Evolutionary conservation across 345 rosid species (phyloP).

Genomic region (Angophora floribunda): DNA sequence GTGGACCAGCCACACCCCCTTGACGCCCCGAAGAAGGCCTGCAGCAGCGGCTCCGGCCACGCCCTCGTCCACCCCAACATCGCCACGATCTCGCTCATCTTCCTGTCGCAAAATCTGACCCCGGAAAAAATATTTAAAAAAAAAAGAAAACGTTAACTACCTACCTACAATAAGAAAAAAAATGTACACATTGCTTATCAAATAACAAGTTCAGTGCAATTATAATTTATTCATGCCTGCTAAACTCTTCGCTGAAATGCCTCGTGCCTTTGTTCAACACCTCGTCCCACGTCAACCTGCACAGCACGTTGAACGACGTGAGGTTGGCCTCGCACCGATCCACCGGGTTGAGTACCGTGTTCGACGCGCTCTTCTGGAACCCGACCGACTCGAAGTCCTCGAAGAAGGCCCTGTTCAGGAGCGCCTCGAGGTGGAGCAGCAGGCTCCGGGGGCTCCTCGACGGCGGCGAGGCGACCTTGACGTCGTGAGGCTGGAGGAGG

Average conservation of each 20-base stretch:
- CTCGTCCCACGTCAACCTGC: constrained; percentile 77
- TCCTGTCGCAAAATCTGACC: constrained; percentile 59
- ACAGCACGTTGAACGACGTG: constrained; percentile 42
- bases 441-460: constrained; percentile 53
- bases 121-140: not conserved
- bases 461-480: constrained; percentile 29
- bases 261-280: constrained; percentile 75
- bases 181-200: not conserved
- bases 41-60: constrained; percentile 79
- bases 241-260: constrained; percentile 85
- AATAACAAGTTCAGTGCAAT: not conserved
- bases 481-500: constrained; percentile 68
- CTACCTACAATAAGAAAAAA: not conserved
- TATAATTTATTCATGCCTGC: constrained; percentile 6
- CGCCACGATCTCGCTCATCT: constrained; percentile 82
- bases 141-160: not conserved
- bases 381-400: constrained; percentile 82
- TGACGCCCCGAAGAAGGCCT: constrained; percentile 80
- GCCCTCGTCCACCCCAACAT: constrained; percentile 79
- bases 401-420: constrained; percentile 63
- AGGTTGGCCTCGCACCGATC: constrained; percentile 65
- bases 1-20: constrained; percentile 83
- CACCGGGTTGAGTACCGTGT: constrained; percentile 60
- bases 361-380: constrained; percentile 47
- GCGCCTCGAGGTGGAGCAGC: constrained; percentile 56